Conservation (phyloP, 75 land plant species). For the Cryptomeria japonica region DNA sequence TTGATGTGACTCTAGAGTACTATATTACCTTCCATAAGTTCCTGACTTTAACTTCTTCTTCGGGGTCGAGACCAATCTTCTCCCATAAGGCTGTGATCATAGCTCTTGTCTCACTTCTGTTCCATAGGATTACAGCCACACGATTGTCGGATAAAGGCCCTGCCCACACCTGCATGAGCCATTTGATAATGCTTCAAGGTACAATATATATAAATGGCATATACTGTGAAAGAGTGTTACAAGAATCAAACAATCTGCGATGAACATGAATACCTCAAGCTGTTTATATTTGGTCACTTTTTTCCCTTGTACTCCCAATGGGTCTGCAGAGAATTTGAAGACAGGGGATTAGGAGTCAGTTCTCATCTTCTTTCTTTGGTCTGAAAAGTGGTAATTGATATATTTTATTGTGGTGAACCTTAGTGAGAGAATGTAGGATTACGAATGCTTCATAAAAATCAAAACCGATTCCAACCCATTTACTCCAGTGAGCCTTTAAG, state of each 20-base stretch:
- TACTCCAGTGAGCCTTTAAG: background rate
- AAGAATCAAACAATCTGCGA: background rate
- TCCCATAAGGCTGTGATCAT: slow-evolving; percentile 40
- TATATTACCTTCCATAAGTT: slow-evolving; percentile 57
- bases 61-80: slow-evolving; percentile 35
- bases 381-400: background rate
- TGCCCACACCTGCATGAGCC: slow-evolving; percentile 55
- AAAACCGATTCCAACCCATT: background rate
- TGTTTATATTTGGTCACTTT: slow-evolving; percentile 40
- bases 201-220: background rate
- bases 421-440: background rate
- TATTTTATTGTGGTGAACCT: background rate
- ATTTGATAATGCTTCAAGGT: background rate
- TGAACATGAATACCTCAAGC: slow-evolving; percentile 36
- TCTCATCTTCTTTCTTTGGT: slow-evolving; percentile 27
- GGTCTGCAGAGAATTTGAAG: slow-evolving; percentile 38
- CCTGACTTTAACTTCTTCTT: slow-evolving; percentile 28
- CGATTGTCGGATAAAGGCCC: slow-evolving; percentile 52
- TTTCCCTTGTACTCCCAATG: slow-evolving; percentile 68
- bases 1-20: background rate
- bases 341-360: background rate
- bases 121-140: slow-evolving; percentile 42
- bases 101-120: slow-evolving; percentile 20
- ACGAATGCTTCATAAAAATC: slow-evolving; percentile 12
- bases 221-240: background rate